Conservation (phyloP, 805 yeast genomes). For the Cyberlindnera lachancei region DNA sequence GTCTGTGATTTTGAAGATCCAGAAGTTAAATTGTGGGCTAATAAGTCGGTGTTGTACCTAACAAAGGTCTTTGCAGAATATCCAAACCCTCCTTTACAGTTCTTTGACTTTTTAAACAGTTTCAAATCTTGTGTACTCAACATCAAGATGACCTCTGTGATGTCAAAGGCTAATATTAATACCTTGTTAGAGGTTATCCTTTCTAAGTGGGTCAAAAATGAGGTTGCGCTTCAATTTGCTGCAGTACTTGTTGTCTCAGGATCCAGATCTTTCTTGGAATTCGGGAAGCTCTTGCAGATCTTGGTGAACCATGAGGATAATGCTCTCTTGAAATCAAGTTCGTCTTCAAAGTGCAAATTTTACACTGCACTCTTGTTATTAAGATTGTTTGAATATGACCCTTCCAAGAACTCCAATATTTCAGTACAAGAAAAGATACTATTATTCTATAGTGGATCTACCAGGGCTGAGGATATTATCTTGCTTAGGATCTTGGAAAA, state of each 20-base stretch:
- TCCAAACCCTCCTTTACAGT: constrained; percentile 19
- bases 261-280: constrained; percentile 30
- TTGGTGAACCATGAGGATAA: constrained; percentile 46
- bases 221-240: constrained; percentile 38
- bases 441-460: constrained; percentile 55
- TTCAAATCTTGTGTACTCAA: constrained; percentile 27
- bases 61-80: constrained; percentile 60
- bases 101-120: constrained; percentile 26
- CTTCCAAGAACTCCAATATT: constrained; percentile 36
- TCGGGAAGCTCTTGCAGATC: constrained; percentile 53
- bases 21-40: constrained; percentile 39
- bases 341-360: constrained; percentile 26
- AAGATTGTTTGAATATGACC: constrained; percentile 42
- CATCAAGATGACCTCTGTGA: constrained; percentile 29
- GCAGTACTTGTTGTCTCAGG: constrained; percentile 32
- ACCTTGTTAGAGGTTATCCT: constrained; percentile 61
- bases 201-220: constrained; percentile 38
- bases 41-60: constrained; percentile 48
- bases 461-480: constrained; percentile 51
- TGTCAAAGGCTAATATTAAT: constrained; percentile 42
- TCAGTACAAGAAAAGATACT: constrained; percentile 44
- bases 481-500: constrained; percentile 46
- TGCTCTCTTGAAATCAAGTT: constrained; percentile 23
- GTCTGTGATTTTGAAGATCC: constrained; percentile 11
- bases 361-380: constrained; percentile 40